Evolutionary conservation across 176 grass and related monocot species (phyloP), one percentile per base, ranked within the genome.

Genomic region (Zizania latifolia): DNA sequence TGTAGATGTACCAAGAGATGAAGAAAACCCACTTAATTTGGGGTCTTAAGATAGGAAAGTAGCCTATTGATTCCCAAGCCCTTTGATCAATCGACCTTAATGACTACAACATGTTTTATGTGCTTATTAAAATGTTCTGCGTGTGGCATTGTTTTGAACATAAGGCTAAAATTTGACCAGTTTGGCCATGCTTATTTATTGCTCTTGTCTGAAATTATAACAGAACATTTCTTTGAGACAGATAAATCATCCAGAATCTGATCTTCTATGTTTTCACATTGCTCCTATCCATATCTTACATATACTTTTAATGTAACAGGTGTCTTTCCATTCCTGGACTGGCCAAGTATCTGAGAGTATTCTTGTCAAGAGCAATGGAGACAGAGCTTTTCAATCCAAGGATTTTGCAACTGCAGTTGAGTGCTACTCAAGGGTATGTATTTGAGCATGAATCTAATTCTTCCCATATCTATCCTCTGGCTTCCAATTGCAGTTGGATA

Each of bases 281-380:
- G 29, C 44, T 41, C 41, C 15, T 38, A 10, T 41, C 43, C 65
- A 70, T 34, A n/a, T 72, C 59, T 85, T 48, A 30, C 48, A 79
- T 58, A 59, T n/a, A n/a, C n/a, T 33, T 78, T 21, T 71, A 27
- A 65, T 71, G 60, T 72, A 82, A 71, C 85, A 97, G 90, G 33
- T 90, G 6, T 93, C 93, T 65, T 90, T 97, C 23, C 88, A 90
- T 51, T 83, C 91, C 30, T 97, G 93, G 93, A 92, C 85, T 14
- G 85, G 86, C 45, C 82, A 97, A 83, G 54, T 90, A 31, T 84
- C 86, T 66, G 90, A 93, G 34, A 89, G 81, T 41, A 71, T 97
- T 32, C 68, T 82, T 44, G 72, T 84, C 32, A 93, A 89, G 82
- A 97, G 81, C 59, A 68, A 76, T 65, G 93, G 73, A n/a, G 87